Evolutionary conservation across 1,284 basidiomycete genomes (phyloP), one percentile per base, ranked within the genome.

Genomic region (Pyrrhoderma lamaoense): DNA sequence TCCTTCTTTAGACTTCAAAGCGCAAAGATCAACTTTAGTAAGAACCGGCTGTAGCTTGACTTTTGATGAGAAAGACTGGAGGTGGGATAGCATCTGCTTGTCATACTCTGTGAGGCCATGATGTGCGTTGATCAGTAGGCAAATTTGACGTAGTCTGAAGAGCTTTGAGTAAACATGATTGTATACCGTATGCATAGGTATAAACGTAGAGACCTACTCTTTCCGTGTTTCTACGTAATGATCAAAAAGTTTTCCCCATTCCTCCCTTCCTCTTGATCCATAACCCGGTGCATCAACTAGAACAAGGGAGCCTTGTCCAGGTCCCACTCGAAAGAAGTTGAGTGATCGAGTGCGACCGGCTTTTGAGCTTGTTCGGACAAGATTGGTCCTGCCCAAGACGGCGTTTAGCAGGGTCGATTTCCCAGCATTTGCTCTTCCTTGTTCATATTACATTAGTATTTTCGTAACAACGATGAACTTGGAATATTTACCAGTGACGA

Each of bases 281-380:
- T 89, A 89, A 5, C 86, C 86, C 3, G 86, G 86, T 8, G 86
- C 75, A 58, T 89, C 86, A 4, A 89, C 85, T 2, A 89, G 66
- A 18, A 87, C 61, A 22, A 85, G 70, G 34, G 76, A 71, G 31
- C 77, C 77, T 9, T 76, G 75, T 13, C 68, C 65, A 4, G 67
- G 58, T 2, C 82, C 82, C 18, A 86, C 75, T 39, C 76, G 72
- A 62, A 77, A 88, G 61, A 87, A 89, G 56, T 88, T 85, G 45
- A 89, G 67, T 4, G 79, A 65, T 57, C 75, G 74, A 8, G 86
- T 89, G 19, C 76, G 74, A 13, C 86, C 86, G 22, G 42, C 42
- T 45, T 44, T 31, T 56, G 79, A 81, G 63, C 84, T 85, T 0
- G 77, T 81, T 34, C 74, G 70, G 13, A 85, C 64, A 19, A 89